A percentile compares a stretch with the other conserved stretches of the same genome.
These are phyloP conservation scores for Sporothrix protearum DNA, from an alignment of 2,329 filamentous ascomycete species.

Conservation along the genomic window DNA sequence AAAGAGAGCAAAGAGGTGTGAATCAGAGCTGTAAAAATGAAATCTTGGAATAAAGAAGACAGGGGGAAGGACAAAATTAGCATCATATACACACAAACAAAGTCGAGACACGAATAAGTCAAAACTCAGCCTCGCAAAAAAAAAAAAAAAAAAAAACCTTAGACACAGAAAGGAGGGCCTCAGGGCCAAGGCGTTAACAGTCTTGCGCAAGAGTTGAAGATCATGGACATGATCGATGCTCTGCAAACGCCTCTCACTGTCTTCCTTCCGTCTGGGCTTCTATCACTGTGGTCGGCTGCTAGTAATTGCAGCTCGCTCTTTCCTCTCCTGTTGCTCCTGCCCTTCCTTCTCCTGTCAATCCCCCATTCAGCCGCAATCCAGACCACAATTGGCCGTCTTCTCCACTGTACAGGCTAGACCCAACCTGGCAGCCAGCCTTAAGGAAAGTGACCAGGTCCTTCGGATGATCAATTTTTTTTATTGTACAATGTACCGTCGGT, in stretches of 20 bases:
- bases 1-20: not conserved
- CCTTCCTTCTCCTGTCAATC: not conserved
- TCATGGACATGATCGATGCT: not conserved
- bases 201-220: not conserved
- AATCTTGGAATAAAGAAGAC: not conserved
- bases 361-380: not conserved
- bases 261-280: not conserved
- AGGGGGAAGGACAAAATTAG: not conserved
- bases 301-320: not conserved
- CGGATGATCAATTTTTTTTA: not conserved
- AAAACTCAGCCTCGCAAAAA: not conserved
- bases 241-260: not conserved
- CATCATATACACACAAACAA: not conserved
- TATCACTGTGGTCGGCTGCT: not conserved
- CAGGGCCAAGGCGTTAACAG: not conserved
- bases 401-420: not conserved
- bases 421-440: not conserved
- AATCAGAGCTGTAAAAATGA: not conserved
- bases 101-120: not conserved
- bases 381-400: not conserved
- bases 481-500: not conserved
- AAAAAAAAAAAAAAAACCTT: not conserved
- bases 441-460: not conserved
- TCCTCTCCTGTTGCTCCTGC: not conserved
- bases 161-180: not conserved